Percentiles rank a stretch among this genome's conserved stretches.
These are phyloP conservation scores for Lecanicillium sp. DNA, from an alignment of 2,329 filamentous ascomycete genomes.

Conservation along the genomic window DNA sequence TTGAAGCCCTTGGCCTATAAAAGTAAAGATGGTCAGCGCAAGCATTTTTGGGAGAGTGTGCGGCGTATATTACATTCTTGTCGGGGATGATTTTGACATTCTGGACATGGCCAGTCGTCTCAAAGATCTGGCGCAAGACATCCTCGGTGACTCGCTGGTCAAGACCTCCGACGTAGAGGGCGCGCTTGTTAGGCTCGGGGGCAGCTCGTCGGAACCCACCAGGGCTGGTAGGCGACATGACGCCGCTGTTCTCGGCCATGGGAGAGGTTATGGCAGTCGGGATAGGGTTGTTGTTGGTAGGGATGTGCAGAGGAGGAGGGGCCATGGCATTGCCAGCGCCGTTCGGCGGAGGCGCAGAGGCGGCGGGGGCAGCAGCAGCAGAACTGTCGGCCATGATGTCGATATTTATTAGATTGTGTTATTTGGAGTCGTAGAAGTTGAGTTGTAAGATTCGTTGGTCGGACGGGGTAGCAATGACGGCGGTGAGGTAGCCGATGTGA, in stretches of 20 bases:
- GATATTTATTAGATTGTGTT: conserved; percentile 9
- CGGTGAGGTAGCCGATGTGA: background rate
- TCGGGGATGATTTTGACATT: conserved; percentile 99
- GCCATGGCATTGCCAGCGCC: conserved; percentile 49
- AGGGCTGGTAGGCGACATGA: conserved; percentile 81
- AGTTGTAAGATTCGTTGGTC: background rate
- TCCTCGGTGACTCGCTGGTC: conserved; percentile 95
- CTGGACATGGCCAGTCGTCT: conserved; percentile 96
- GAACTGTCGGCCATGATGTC: conserved; percentile 24
- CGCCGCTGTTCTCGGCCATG: conserved; percentile 57
- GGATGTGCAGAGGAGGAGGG: conserved; percentile 79
- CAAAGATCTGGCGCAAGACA: conserved; percentile 94
- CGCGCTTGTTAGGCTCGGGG: conserved; percentile 97
- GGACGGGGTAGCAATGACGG: background rate
- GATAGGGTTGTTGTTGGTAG: conserved; percentile 93
- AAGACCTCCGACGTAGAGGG: conserved; percentile 89
- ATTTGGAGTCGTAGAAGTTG: background rate
- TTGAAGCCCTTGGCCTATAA: conserved; percentile 92
- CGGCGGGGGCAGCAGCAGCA: conserved; percentile 74
- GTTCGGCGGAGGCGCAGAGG: conserved; percentile 58
- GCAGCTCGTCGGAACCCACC: conserved; percentile 84
- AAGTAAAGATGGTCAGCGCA: conserved; percentile 22
- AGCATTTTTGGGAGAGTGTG: background rate
- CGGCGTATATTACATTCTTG: conserved; percentile 75
- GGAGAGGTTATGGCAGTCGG: conserved; percentile 88